Conservation (phyloP, 345 rosid genomes). For the Conringia planisiliqua region DNA sequence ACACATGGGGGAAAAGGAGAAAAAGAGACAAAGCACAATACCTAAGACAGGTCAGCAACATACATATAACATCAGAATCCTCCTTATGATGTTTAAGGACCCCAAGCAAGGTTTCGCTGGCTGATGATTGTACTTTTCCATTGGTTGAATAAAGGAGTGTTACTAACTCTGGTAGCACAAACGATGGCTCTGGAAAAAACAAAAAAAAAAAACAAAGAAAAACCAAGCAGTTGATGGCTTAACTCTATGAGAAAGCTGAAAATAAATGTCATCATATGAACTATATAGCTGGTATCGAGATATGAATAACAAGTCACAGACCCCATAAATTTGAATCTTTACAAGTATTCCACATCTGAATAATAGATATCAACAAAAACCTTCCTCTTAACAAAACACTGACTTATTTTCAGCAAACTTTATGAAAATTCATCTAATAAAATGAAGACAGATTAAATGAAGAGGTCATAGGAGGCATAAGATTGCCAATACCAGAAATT, state of each 20-base stretch:
- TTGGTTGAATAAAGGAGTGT: conserved; percentile 52
- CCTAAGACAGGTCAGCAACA: conserved; percentile 83
- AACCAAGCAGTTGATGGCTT: not conserved
- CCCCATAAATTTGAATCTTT: not conserved
- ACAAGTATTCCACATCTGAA: not conserved
- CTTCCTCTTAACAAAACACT: not conserved
- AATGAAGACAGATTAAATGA: not conserved
- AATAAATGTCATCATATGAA: not conserved
- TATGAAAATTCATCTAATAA: conserved; percentile 3
- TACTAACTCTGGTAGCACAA: conserved; percentile 60
- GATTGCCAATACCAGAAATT: conserved; percentile 5
- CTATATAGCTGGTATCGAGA: not conserved
- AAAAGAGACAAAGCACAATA: conserved; percentile 30
- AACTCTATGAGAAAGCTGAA: not conserved
- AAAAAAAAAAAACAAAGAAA: not conserved
- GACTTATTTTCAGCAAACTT: not conserved
- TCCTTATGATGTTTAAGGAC: conserved; percentile 58
- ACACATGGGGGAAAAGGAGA: not conserved
- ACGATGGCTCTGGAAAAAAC: conserved; percentile 73
- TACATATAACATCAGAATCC: conserved; percentile 58
- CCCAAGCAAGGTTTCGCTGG: conserved; percentile 49
- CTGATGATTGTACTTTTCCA: conserved; percentile 43
- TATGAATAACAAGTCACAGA: conserved; percentile 6
- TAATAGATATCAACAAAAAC: not conserved
- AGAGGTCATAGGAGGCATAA: not conserved